These are phyloP conservation scores for Fraxinus paxiana DNA, from an alignment of 305 asterid species.

Conservation along the genomic window DNA sequence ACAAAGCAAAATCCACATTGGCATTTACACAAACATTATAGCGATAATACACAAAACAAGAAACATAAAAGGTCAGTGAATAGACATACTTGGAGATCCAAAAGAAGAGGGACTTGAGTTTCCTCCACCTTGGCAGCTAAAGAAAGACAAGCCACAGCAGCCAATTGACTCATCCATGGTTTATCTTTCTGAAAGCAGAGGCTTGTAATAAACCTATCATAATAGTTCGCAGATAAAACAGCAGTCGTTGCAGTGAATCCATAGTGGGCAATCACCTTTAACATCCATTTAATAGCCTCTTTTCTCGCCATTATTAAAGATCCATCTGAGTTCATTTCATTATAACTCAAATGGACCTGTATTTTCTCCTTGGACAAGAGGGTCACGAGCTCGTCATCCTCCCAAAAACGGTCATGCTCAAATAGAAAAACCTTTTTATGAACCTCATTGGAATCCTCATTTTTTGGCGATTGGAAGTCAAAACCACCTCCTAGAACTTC, in stretches of 20 bases:
- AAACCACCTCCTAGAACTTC: conserved; percentile 38
- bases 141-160: conserved; percentile 84
- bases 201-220: conserved; percentile 59
- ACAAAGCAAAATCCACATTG: conserved; percentile 6
- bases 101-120: conserved; percentile 68
- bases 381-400: conserved; percentile 59
- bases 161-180: conserved; percentile 93
- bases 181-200: conserved; percentile 62
- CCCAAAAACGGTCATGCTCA: conserved; percentile 79
- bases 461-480: conserved; percentile 31
- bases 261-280: conserved; percentile 53
- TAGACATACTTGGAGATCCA: conserved; percentile 74
- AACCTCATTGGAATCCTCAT: conserved; percentile 30
- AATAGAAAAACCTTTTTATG: conserved; percentile 32
- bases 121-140: conserved; percentile 95
- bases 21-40: conserved; percentile 37
- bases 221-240: conserved; percentile 62
- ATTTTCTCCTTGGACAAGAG: conserved; percentile 57
- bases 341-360: conserved; percentile 29
- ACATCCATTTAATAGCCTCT: conserved; percentile 67
- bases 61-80: background rate
- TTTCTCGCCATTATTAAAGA: conserved; percentile 40
- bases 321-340: conserved; percentile 37
- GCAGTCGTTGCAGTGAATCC: conserved; percentile 63
- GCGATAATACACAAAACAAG: conserved; percentile 5